Evolutionary conservation across 352 stramenopile species (phyloP).

Genomic region (Globisporangium nodosum): DNA sequence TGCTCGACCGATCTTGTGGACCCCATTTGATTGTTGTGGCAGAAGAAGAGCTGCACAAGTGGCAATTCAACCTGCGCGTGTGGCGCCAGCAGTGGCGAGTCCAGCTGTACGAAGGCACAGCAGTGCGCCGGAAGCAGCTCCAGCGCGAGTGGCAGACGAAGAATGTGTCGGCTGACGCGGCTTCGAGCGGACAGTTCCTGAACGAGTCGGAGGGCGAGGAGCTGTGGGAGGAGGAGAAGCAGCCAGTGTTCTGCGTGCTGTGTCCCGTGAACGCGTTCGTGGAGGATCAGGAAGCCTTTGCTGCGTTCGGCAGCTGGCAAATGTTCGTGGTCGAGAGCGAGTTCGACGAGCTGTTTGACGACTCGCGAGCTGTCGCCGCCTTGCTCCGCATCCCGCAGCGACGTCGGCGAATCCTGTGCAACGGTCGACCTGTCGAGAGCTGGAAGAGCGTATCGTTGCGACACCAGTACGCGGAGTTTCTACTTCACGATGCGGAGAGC

Average conservation of each 20-base stretch:
- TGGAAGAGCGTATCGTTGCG: conserved; percentile 40
- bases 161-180: conserved; percentile 11
- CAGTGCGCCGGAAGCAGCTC: conserved; percentile 30
- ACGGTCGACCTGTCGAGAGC: conserved; percentile 47
- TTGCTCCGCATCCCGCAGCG: conserved; percentile 42
- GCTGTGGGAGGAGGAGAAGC: conserved; percentile 24
- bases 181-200: conserved; percentile 15
- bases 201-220: conserved; percentile 45
- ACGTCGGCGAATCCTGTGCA: conserved; percentile 56
- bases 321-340: conserved; percentile 76
- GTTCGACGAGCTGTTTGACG: conserved; percentile 38
- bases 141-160: conserved; percentile 49
- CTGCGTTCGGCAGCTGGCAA: conserved; percentile 46
- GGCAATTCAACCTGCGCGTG: conserved; percentile 59
- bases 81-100: conserved; percentile 48
- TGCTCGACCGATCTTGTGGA: conserved; percentile 6
- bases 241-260: conserved; percentile 58
- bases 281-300: conserved; percentile 46
- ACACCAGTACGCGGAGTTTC: conserved; percentile 44
- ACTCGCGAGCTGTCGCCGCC: conserved; percentile 27
- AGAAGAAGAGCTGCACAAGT: conserved; percentile 76
- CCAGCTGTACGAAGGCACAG: conserved; percentile 50
- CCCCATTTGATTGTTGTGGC: conserved; percentile 79
- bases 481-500: conserved; percentile 18
- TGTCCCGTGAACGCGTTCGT: conserved; percentile 51